phyloP scores from a whole-genome alignment of 1,284 basidiomycete genomes.

The Dichomitus squalens region DNA sequence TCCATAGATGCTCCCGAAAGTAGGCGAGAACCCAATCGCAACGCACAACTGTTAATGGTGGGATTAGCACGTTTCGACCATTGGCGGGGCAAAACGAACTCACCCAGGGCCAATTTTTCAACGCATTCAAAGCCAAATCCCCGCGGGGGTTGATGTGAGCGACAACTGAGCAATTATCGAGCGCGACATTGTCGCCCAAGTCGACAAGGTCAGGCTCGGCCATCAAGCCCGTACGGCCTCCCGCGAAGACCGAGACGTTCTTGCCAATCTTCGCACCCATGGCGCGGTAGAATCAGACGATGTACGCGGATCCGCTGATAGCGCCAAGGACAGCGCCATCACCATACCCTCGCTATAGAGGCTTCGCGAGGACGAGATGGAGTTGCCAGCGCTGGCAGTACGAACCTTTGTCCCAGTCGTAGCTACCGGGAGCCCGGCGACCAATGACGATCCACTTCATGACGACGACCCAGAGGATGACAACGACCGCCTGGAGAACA shows the following conservation, averaged over 20 bases:
- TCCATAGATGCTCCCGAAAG: conserved; percentile 54
- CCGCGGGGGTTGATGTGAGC: conserved; percentile 27
- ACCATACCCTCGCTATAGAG: conserved; percentile 21
- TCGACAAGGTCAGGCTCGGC: conserved; percentile 26
- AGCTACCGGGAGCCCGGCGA: conserved; percentile 26
- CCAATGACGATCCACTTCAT: conserved; percentile 46
- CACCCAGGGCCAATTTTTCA: conserved; percentile 19
- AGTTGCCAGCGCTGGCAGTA: conserved; percentile 27
- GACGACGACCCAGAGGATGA: conserved; percentile 39
- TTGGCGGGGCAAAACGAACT: neutral
- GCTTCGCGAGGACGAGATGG: conserved; percentile 23
- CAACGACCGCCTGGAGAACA: conserved; percentile 38
- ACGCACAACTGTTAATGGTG: conserved; percentile 11
- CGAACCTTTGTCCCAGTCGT: conserved; percentile 26
- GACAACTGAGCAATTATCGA: conserved; percentile 25
- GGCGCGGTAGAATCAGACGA: conserved; percentile 21
- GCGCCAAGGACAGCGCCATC: conserved; percentile 19
- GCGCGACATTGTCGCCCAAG: too few species aligned
- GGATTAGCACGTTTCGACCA: neutral
- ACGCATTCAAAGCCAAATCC: conserved; percentile 20
- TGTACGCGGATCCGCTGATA: conserved; percentile 19
- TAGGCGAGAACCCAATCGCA: conserved; percentile 46
- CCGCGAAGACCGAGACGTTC: conserved; percentile 21
- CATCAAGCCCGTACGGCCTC: conserved; percentile 23
- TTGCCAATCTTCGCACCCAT: conserved; percentile 22